Conservation (phyloP, 129 eudicot species). For the Pseudognaphalium luteoalbum region DNA sequence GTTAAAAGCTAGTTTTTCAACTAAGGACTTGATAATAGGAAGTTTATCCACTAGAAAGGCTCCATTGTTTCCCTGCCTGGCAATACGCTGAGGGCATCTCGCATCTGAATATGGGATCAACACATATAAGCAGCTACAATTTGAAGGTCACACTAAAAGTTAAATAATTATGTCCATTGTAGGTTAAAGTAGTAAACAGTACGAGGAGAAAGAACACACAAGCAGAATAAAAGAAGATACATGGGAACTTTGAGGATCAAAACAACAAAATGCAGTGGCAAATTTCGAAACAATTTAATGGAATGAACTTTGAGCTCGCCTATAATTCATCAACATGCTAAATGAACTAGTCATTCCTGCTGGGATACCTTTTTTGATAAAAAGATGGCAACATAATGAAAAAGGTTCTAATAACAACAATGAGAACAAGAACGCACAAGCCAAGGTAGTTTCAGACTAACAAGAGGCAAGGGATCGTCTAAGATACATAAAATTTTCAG, state of each 20-base stretch:
- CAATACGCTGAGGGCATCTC: constrained; percentile 98
- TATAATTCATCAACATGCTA: neutral
- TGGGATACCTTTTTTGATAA: neutral
- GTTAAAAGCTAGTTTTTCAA: constrained; percentile 71
- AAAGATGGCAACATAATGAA: neutral
- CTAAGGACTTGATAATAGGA: constrained; percentile 74
- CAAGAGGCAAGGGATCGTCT: neutral
- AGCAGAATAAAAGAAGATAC: neutral
- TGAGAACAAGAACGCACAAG: neutral
- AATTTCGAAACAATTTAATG: neutral
- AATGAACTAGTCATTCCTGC: neutral
- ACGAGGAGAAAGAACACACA: neutral
- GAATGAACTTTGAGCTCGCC: neutral
- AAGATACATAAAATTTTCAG: neutral
- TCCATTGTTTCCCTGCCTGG: constrained; percentile 82
- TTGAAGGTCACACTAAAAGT: neutral
- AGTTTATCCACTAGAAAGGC: constrained; percentile 95
- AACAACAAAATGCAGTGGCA: neutral
- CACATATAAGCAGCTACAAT: neutral
- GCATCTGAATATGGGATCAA: constrained; percentile 49
- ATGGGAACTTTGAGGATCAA: neutral
- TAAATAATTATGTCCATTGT: neutral
- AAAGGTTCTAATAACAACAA: neutral
- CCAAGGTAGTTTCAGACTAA: neutral
- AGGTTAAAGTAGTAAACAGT: neutral